A percentile compares a stretch with the other conserved stretches of the same genome.
phyloP scores from a whole-genome alignment of 2,329 filamentous ascomycete species.

The Chrysoporthe deuterocubensis region DNA sequence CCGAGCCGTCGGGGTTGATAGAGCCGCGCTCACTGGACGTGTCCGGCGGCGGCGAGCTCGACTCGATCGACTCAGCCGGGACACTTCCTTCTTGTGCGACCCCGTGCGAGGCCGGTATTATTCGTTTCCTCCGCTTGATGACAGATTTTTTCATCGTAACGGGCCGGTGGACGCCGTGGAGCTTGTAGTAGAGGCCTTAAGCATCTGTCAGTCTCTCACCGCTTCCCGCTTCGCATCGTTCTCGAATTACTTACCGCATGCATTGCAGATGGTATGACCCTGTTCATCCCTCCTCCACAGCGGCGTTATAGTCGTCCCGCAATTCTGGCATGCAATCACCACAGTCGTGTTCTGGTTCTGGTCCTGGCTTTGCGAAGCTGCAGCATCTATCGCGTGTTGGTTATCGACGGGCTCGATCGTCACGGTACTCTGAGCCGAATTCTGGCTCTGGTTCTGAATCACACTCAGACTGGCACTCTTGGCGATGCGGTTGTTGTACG shows the following conservation, averaged over 20 bases:
- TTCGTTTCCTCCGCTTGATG: conserved; percentile 93
- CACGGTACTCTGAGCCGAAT: conserved; percentile 34
- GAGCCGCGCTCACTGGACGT: conserved; percentile 54
- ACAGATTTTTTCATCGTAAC: conserved; percentile 99
- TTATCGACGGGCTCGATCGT: conserved; percentile 38
- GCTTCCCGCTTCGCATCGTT: neutral
- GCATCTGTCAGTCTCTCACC: conserved; percentile 33
- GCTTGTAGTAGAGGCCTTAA: conserved; percentile 89
- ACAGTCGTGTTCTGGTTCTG: conserved; percentile 58
- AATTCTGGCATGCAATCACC: conserved; percentile 95
- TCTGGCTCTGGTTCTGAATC: conserved; percentile 47
- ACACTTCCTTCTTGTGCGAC: conserved; percentile 42
- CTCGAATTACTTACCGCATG: conserved; percentile 73
- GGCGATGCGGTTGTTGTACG: conserved; percentile 94
- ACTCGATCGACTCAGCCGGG: conserved; percentile 54
- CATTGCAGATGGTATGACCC: conserved; percentile 97
- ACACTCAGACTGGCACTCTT: conserved; percentile 78
- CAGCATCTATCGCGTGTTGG: conserved; percentile 53
- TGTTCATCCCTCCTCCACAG: conserved; percentile 93
- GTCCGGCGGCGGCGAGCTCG: conserved; percentile 42
- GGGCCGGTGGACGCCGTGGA: conserved; percentile 90
- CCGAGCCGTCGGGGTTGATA: conserved; percentile 66
- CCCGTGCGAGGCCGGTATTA: conserved; percentile 75
- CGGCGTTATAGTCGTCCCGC: conserved; percentile 93
- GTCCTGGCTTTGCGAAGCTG: conserved; percentile 45